A percentile compares a stretch with the other conserved stretches of the same genome.
Conservation (phyloP, 1,284 basidiomycete species). For the Cerioporus squamosus region DNA sequence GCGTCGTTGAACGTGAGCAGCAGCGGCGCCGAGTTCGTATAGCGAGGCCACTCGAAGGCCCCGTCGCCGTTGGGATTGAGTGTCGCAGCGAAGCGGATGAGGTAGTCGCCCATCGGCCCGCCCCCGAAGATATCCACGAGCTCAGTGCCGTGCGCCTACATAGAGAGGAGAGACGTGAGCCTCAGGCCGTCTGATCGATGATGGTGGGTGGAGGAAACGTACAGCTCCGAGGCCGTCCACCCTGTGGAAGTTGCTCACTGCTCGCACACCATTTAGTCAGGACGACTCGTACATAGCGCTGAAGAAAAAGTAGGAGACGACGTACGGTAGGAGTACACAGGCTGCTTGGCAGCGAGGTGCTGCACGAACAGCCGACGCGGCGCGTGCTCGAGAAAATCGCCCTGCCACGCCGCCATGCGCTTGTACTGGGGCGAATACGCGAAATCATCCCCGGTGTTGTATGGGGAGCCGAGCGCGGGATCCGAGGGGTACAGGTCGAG, state of each 20-base stretch:
- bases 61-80: constrained; percentile 40
- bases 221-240: constrained; percentile 48
- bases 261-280: background rate
- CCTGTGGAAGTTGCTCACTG: constrained; percentile 48
- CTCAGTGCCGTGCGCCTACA: constrained; percentile 17
- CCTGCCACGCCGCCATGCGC: constrained; percentile 52
- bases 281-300: background rate
- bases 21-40: constrained; percentile 40
- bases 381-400: constrained; percentile 53
- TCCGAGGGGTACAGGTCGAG: constrained; percentile 41
- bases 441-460: constrained; percentile 47
- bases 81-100: constrained; percentile 21
- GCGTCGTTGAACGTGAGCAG: constrained; percentile 53
- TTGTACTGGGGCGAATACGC: constrained; percentile 52
- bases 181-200: too few species aligned
- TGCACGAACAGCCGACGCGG: constrained; percentile 39
- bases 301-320: background rate
- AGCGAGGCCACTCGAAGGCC: constrained; percentile 51
- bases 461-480: constrained; percentile 53
- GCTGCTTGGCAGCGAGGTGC: constrained; percentile 43
- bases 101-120: constrained; percentile 20
- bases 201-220: constrained; percentile 6
- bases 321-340: constrained; percentile 51
- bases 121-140: constrained; percentile 16
- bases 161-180: too few species aligned